A percentile compares a stretch with the other conserved stretches of the same genome.
Evolutionary conservation across 805 yeast species (phyloP).

Genomic region (Metschnikowia peoriensis): DNA sequence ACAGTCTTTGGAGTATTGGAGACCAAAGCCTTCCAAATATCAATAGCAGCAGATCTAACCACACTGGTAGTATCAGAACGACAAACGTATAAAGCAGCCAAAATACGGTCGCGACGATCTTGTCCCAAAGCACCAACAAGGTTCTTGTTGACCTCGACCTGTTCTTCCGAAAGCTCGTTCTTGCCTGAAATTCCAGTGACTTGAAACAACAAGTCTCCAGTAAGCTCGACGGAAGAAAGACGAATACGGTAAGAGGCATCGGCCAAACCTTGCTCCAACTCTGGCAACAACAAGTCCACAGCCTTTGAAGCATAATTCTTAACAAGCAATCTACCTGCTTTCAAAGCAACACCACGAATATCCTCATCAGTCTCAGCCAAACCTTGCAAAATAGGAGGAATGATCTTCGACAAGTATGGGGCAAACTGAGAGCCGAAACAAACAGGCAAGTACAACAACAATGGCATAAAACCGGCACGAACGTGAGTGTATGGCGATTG

Average conservation of each 20-base stretch:
- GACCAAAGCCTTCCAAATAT: constrained; percentile 95
- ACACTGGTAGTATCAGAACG: constrained; percentile 87
- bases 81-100: constrained; percentile 86
- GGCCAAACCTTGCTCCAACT: constrained; percentile 83
- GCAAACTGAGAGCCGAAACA: constrained; percentile 91
- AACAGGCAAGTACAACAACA: constrained; percentile 85
- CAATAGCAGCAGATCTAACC: constrained; percentile 86
- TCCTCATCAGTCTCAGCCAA: constrained; percentile 87
- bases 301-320: constrained; percentile 90
- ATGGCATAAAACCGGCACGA: constrained; percentile 91
- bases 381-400: constrained; percentile 90
- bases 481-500: constrained; percentile 63
- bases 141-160: constrained; percentile 50
- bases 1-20: constrained; percentile 94
- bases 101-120: constrained; percentile 82
- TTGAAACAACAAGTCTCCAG: constrained; percentile 93
- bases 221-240: constrained; percentile 87
- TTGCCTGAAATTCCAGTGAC: constrained; percentile 86
- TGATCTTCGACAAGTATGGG: constrained; percentile 79
- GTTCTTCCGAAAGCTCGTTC: constrained; percentile 62
- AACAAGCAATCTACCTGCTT: constrained; percentile 90
- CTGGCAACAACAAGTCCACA: constrained; percentile 89
- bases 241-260: constrained; percentile 84
- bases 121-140: constrained; percentile 79
- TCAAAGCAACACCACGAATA: constrained; percentile 83